Percentiles rank a stretch among this genome's conserved stretches.
These are phyloP conservation scores for Pleomassaria siparia DNA, from an alignment of 2,329 filamentous ascomycete species.

Conservation along the genomic window DNA sequence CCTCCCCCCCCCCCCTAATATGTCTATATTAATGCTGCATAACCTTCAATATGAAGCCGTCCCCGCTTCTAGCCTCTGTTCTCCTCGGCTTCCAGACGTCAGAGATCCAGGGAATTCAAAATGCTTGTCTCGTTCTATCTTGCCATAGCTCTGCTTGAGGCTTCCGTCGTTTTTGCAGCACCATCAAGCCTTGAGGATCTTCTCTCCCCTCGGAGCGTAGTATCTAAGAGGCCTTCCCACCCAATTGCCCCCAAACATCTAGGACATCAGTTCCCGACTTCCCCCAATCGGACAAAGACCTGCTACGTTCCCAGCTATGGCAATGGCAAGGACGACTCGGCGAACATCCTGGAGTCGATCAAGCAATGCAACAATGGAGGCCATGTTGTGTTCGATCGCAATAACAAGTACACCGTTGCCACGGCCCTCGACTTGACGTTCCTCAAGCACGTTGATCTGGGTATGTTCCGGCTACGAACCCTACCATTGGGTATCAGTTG, in stretches of 20 bases:
- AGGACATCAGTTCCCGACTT: slow-evolving; percentile 35
- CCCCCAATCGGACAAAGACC: slow-evolving; percentile 38
- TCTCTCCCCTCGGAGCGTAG: slow-evolving; percentile 4
- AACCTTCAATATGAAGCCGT: slow-evolving; percentile 5
- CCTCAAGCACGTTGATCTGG: slow-evolving; percentile 63
- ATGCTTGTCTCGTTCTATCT: slow-evolving; percentile 33
- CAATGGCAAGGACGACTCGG: slow-evolving; percentile 51
- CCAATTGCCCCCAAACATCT: slow-evolving; percentile 40
- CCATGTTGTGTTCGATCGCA: slow-evolving; percentile 59
- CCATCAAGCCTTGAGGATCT: background rate
- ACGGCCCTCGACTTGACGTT: slow-evolving; percentile 68
- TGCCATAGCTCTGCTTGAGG: slow-evolving; percentile 27
- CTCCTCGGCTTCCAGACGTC: background rate
- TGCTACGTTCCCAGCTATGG: slow-evolving; percentile 45
- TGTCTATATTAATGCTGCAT: slow-evolving; percentile 20
- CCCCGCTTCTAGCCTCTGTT: background rate
- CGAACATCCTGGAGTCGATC: slow-evolving; percentile 57
- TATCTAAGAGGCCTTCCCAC: slow-evolving; percentile 36
- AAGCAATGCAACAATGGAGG: slow-evolving; percentile 65
- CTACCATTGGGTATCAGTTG: background rate
- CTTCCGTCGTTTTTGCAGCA: slow-evolving; percentile 17
- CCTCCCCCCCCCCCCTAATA: too few species aligned
- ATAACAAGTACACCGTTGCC: slow-evolving; percentile 61
- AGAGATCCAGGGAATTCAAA: slow-evolving; percentile 4
- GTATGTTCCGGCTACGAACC: slow-evolving; percentile 31